Percentiles rank a stretch among this genome's conserved stretches.
Evolutionary conservation across 2,329 filamentous ascomycete species (phyloP).

Genomic region (Neonectria punicea): DNA sequence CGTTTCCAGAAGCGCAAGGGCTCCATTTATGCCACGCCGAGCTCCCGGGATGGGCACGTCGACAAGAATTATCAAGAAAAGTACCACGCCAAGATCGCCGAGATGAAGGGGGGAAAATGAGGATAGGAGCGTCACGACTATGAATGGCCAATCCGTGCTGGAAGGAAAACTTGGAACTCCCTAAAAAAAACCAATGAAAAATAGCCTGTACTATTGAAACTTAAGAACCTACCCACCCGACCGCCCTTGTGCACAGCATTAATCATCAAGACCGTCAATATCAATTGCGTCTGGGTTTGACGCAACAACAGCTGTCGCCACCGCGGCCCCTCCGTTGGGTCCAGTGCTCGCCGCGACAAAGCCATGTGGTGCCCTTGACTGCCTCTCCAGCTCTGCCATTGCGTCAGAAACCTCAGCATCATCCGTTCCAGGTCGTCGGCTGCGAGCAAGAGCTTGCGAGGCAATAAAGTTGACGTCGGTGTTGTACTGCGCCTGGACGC

Average conservation of each 20-base stretch:
- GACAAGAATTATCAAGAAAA: constrained; percentile 67
- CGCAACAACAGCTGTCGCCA: constrained; percentile 57
- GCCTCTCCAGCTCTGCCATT: constrained; percentile 88
- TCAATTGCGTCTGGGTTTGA: constrained; percentile 89
- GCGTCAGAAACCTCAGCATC: constrained; percentile 74
- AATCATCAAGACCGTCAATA: constrained; percentile 77
- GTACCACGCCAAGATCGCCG: constrained; percentile 69
- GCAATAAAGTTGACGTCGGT: constrained; percentile 99
- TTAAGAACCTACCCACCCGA: constrained; percentile 31
- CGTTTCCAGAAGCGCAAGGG: constrained; percentile 77
- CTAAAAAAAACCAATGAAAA: constrained; percentile 26
- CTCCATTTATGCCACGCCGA: constrained; percentile 74
- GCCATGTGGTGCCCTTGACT: constrained; percentile 87
- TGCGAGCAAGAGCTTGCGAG: constrained; percentile 88
- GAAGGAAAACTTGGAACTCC: constrained; percentile 13
- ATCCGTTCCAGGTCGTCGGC: constrained; percentile 62
- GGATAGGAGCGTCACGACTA: neutral
- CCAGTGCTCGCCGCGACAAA: constrained; percentile 90
- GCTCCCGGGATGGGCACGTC: constrained; percentile 72
- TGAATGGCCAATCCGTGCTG: constrained; percentile 3
- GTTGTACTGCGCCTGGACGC: constrained; percentile 97
- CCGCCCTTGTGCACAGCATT: constrained; percentile 39
- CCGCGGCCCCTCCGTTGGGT: constrained; percentile 63
- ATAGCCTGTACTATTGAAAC: constrained; percentile 36
- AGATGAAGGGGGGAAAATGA: constrained; percentile 59